Evolutionary conservation across 805 yeast species (phyloP), one percentile per base, ranked within the genome.

Genomic region (Candida chauliodis): DNA sequence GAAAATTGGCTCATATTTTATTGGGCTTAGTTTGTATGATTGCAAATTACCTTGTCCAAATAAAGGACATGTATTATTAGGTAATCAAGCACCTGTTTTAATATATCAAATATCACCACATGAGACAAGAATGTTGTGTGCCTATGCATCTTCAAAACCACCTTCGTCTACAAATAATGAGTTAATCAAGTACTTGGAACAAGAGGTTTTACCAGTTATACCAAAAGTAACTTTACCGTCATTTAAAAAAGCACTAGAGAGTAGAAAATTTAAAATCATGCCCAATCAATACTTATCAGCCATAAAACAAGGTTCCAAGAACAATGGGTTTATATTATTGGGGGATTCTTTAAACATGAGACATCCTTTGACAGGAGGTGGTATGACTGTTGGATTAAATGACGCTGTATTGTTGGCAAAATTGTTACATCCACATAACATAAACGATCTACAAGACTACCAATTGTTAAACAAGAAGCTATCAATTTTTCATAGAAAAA

Each of bases 331-430:
- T 33, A 69, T 93, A 25, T 73, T 91, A 48, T 56, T 93, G 24
- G 99, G 99, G 34, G 99, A 93, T 59, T 86, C 99, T 2, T 71
- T 90, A 50, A 93, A 93, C 60, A 93, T 93, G 97, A 76, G 99
- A 58, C 99, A 93, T 59, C 99, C 99, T 19, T 75, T 93, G 44
- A 93, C 98, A 1, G 99, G 99, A 37, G 99, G 99, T 47, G 99
- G 99, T 44, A 93, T 93, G 99, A 89, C 98, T 18, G 99, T 93
- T 30, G 97, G 96, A 2, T 68, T 93, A 43, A 85, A 81, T 55
- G 99, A 93, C 60, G 85, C 87, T 3, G 83, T 75, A 0, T 56
- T 84, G 23, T 69, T 89, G 32, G 78, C 85, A 14, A 73, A 75
- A 48, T 61, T 85, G 27, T 68, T 93, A 37, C 69, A 77, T 7